Conservation (phyloP, 139 green algal species). For the Tetradesmus lagerheimii region DNA sequence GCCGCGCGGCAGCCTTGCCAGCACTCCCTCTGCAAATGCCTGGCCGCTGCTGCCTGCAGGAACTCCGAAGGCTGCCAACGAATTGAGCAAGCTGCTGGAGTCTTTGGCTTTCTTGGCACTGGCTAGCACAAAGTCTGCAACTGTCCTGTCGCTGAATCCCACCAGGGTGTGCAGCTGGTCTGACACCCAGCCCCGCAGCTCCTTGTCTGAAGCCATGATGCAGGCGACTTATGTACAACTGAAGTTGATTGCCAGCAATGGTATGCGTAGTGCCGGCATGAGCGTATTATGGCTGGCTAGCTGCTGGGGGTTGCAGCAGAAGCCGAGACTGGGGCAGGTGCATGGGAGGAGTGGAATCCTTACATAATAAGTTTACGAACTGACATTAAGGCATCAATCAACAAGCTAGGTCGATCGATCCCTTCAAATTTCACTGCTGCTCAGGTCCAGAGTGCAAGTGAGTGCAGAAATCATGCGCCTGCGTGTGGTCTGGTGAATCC, state of each 20-base stretch:
- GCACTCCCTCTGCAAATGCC: conserved; percentile 74
- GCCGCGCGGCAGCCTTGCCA: conserved; percentile 57
- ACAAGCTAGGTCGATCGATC: neutral
- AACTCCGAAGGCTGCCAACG: conserved; percentile 54
- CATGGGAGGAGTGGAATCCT: neutral
- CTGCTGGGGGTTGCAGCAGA: neutral
- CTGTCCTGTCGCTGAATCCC: conserved; percentile 66
- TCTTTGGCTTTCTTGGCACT: conserved; percentile 59
- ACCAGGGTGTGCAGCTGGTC: conserved; percentile 81
- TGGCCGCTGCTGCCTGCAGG: conserved; percentile 54
- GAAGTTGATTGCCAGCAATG: too few relatives aligned
- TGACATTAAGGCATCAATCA: neutral
- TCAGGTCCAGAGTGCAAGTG: neutral
- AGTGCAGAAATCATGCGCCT: neutral
- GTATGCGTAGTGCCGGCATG: neutral
- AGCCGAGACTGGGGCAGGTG: neutral
- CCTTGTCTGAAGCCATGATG: conserved; percentile 37
- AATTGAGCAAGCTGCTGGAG: neutral
- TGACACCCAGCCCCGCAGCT: conserved; percentile 74
- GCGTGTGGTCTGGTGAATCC: neutral
- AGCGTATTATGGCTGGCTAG: neutral
- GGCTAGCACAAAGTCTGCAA: conserved; percentile 60
- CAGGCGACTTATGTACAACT: too few relatives aligned
- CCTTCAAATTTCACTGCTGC: neutral
- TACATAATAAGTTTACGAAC: neutral